phyloP scores from a whole-genome alignment of 2,329 filamentous ascomycete species.

The Fusarium sp. region DNA sequence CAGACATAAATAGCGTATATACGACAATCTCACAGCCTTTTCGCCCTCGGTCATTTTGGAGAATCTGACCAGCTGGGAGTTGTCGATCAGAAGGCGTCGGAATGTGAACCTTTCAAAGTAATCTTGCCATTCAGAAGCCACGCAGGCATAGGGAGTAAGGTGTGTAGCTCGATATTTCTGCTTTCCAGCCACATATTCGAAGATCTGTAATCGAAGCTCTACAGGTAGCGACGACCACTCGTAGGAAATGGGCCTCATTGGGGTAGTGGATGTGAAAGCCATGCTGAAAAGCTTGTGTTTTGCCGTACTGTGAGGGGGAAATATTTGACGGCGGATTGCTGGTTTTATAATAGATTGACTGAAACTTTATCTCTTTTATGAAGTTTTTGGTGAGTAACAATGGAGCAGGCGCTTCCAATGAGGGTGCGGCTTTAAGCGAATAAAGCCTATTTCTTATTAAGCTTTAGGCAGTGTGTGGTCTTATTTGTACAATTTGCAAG shows the following conservation, averaged over 20 bases:
- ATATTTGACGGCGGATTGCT: not conserved
- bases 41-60: rapidly evolving
- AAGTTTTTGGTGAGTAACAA: too few relatives aligned
- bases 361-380: rapidly evolving
- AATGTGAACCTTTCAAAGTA: not conserved
- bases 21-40: not conserved
- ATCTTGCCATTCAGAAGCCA: not conserved
- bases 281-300: too few relatives aligned
- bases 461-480: rapidly evolving
- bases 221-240: not conserved
- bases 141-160: rapidly evolving
- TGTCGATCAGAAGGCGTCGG: not conserved
- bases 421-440: too few relatives aligned
- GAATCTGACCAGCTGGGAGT: not conserved
- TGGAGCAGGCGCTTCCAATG: too few relatives aligned
- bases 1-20: not conserved
- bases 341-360: rapidly evolving
- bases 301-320: rapidly evolving
- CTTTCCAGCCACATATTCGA: not conserved
- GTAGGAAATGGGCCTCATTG: rapidly evolving
- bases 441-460: too few relatives aligned
- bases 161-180: rapidly evolving
- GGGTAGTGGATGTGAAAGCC: rapidly evolving
- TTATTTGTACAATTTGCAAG: rapidly evolving
- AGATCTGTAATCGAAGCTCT: not conserved